Evolutionary conservation across 257 asterid genomes (phyloP).

Genomic region (Solanum sejunctum): DNA sequence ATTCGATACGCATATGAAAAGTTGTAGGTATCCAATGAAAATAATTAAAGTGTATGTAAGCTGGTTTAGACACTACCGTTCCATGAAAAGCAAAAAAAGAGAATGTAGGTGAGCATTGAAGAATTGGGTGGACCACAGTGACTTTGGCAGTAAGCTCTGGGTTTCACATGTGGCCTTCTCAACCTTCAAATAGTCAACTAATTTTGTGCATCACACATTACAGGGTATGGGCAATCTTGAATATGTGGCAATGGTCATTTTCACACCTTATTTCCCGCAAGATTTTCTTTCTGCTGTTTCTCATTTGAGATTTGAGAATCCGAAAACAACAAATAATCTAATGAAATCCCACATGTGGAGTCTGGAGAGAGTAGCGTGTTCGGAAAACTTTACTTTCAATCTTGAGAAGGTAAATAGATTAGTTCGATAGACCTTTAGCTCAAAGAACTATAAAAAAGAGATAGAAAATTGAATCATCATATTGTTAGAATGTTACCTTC

Average conservation of each 20-base stretch:
- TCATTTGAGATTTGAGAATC: neutral
- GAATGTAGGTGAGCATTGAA: neutral
- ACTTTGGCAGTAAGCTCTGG: neutral
- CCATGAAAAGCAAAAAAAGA: neutral
- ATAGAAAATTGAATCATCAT: too few species aligned
- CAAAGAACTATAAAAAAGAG: too few species aligned
- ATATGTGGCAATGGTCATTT: neutral
- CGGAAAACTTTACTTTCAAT: neutral
- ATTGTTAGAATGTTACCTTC: too few species aligned
- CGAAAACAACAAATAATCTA: neutral
- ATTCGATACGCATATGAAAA: neutral
- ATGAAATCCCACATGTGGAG: neutral
- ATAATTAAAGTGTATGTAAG: neutral
- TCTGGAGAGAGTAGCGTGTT: neutral
- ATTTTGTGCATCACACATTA: neutral
- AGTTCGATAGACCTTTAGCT: neutral
- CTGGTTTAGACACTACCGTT: accelerated
- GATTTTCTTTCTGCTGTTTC: neutral
- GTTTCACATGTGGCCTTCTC: neutral
- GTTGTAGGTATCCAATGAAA: neutral
- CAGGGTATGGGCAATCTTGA: neutral
- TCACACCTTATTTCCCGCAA: neutral
- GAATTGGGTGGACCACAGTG: neutral
- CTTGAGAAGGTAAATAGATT: neutral
- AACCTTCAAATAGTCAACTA: neutral